Evolutionary conservation across 257 asterid species (phyloP).

Genomic region (Solanum neorickii): DNA sequence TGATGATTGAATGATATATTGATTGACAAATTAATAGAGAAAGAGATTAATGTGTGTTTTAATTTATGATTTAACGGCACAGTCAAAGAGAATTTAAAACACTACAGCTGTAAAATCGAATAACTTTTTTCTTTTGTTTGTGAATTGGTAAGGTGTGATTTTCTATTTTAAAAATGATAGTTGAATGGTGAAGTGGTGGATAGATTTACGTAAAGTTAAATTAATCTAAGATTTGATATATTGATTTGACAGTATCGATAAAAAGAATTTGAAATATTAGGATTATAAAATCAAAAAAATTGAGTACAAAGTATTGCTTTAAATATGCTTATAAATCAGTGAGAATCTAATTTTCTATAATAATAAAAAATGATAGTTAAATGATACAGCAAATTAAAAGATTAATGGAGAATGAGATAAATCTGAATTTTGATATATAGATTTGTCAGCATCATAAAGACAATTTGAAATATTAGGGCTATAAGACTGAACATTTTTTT

Average conservation of each 20-base stretch:
- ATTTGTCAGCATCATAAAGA: too few relatives aligned
- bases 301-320: accelerated
- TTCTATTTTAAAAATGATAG: too few relatives aligned
- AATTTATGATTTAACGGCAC: neutral
- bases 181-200: too few relatives aligned
- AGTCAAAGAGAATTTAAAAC: too few relatives aligned
- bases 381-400: too few relatives aligned
- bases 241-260: neutral
- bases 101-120: too few relatives aligned
- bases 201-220: too few relatives aligned
- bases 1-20: neutral
- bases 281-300: neutral
- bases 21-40: neutral
- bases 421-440: too few relatives aligned
- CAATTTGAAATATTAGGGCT: neutral
- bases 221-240: neutral
- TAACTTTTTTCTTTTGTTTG: neutral
- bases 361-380: neutral
- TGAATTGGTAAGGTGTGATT: too few relatives aligned
- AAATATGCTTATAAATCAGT: neutral
- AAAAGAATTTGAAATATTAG: neutral
- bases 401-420: neutral
- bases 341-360: too few relatives aligned
- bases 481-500: too few relatives aligned
- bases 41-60: neutral